phyloP scores from a whole-genome alignment of 148 eudicot species.

The Spergularia marina region DNA sequence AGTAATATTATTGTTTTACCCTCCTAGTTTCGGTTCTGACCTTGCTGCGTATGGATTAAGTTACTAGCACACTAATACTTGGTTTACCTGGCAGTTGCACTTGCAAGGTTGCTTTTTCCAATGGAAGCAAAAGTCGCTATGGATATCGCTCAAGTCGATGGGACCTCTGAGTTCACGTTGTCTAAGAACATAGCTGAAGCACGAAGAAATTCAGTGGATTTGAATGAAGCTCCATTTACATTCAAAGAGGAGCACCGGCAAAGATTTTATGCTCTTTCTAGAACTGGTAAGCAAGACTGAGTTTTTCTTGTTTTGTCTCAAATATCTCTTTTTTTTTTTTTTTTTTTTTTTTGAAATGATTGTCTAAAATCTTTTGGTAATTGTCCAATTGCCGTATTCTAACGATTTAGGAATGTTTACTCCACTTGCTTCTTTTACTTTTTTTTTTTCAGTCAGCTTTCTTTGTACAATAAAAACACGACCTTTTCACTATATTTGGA shows the following conservation, averaged over 20 bases:
- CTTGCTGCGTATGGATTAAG: not conserved
- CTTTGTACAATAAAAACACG: not conserved
- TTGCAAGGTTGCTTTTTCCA: conserved; percentile 80
- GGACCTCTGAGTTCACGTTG: conserved; percentile 63
- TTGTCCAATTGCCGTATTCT: not conserved
- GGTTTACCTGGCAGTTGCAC: conserved; percentile 54
- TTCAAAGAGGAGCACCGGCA: conserved; percentile 68
- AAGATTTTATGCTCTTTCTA: conserved; percentile 77
- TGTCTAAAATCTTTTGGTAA: not conserved
- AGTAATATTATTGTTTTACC: not conserved
- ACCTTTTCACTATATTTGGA: not conserved
- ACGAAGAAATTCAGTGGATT: conserved; percentile 60
- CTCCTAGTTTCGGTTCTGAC: not conserved
- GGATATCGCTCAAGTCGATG: conserved; percentile 97
- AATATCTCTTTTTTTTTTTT: not conserved
- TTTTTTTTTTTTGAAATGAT: not conserved
- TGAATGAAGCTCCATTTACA: conserved; percentile 80
- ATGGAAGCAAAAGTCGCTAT: conserved; percentile 91
- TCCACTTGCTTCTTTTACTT: not conserved
- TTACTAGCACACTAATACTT: not conserved
- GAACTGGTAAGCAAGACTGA: conserved; percentile 51
- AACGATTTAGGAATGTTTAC: not conserved
- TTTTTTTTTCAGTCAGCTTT: not conserved
- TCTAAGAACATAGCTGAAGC: conserved; percentile 48
- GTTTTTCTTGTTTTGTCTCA: not conserved